Percentiles rank a stretch among this genome's conserved stretches.
Evolutionary conservation across 805 yeast genomes (phyloP).

Genomic region (Limtongia smithiae): DNA sequence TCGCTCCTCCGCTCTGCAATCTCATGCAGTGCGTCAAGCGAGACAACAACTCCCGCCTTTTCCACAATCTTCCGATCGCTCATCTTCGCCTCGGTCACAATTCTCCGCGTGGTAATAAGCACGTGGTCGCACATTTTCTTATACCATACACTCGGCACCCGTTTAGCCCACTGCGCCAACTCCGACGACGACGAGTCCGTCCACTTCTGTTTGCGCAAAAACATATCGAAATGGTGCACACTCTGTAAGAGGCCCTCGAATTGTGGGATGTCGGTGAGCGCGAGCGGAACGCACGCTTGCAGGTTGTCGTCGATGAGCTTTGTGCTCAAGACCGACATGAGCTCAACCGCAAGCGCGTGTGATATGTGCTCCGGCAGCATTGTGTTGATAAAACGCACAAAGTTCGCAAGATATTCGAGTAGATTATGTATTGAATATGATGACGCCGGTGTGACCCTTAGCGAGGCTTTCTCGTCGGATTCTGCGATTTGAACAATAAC

Average conservation of each 20-base stretch:
- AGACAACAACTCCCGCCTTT: conserved; percentile 12
- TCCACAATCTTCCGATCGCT: conserved; percentile 26
- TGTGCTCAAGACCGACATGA: conserved; percentile 10
- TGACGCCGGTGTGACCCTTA: neutral
- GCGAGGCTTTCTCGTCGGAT: neutral
- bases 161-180: conserved; percentile 20
- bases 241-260: conserved; percentile 11
- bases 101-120: conserved; percentile 7
- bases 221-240: conserved; percentile 13
- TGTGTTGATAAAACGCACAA: conserved; percentile 10
- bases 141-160: conserved; percentile 27
- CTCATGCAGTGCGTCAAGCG: conserved; percentile 11
- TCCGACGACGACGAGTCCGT: conserved; percentile 2
- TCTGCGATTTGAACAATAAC: neutral
- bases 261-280: neutral
- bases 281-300: conserved; percentile 15
- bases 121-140: conserved; percentile 23
- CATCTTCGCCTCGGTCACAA: conserved; percentile 9
- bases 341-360: conserved; percentile 12
- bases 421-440: neutral
- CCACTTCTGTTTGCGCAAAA: conserved; percentile 16
- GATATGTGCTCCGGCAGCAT: conserved; percentile 13
- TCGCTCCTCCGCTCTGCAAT: neutral
- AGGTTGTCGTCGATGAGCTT: conserved; percentile 14
- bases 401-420: conserved; percentile 3